Evolutionary conservation across 2,329 filamentous ascomycete genomes (phyloP), one percentile per base, ranked within the genome.

Genomic region (Aspergillus luchuensis): DNA sequence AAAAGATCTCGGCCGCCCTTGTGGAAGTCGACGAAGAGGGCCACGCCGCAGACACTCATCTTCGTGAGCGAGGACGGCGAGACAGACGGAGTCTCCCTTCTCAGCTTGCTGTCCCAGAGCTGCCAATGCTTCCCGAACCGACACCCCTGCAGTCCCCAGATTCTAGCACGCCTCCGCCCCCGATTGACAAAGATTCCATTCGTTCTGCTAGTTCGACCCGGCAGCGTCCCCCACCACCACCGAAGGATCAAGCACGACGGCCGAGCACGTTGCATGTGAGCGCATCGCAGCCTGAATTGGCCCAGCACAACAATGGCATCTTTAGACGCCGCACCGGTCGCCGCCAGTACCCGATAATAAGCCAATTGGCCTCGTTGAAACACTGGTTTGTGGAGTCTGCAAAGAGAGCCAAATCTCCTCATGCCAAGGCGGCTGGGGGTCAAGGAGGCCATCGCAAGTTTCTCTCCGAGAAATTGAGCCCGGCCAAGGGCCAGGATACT

Each of bases 241-340:
- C 94, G 2, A 97, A 97, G 74, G 93, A 97, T 66, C 88, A 87
- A 64, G 87, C 90, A 61, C 84, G 89, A 66, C 84, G 91, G 62
- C 90, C 91, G 47, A 97, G 92, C 67, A 95, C 92, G 64, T 84
- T 97, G 33, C 92, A 97, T 72, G 85, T 96, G 4, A 92, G 96
- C 41, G 90, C 91, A 13, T 84, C 81, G 41, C 88, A 89, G 66
- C 84, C 86, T 21, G 87, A 89, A 65, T 75, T 89, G 7, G 77
- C 88, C 15, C 80, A 81, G 45, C 78, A 78, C n/a, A 84, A 78
- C 15, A 84, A 84, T 65, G 82, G 83, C 36, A 82, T 86, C 64
- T 81, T 84, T 28, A 84, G 83, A 57, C 77, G 79, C 47, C 84
- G 83, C 59, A 80, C 81, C 47, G 77, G 80, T 56, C 84, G 84